Percentiles rank a stretch among this genome's conserved stretches.
These are phyloP conservation scores for Bjerkandera adusta DNA, from an alignment of 1,284 basidiomycete species.

Conservation along the genomic window DNA sequence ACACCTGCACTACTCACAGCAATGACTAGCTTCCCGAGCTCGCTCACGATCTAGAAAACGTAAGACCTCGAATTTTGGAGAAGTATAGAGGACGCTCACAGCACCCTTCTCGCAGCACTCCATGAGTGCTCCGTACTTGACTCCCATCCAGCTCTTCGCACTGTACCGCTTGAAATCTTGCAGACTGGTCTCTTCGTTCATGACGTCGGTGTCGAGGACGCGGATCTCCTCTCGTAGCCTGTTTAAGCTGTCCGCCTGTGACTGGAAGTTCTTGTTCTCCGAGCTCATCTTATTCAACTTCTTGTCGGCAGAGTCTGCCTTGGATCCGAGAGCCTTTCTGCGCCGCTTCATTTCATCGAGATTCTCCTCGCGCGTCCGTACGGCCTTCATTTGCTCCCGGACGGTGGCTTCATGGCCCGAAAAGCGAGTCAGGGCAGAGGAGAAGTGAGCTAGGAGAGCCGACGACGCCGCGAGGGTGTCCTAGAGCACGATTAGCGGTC, in stretches of 20 bases:
- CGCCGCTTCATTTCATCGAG: slow-evolving; percentile 77
- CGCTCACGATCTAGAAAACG: slow-evolving; percentile 67
- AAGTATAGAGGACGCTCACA: slow-evolving; percentile 35
- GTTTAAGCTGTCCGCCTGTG: slow-evolving; percentile 78
- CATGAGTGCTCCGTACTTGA: slow-evolving; percentile 87
- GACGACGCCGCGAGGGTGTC: slow-evolving; percentile 78
- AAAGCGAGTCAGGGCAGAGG: slow-evolving; percentile 69
- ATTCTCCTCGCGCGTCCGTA: slow-evolving; percentile 83
- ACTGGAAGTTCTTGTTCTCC: slow-evolving; percentile 83
- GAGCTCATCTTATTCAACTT: slow-evolving; percentile 90
- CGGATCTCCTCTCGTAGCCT: slow-evolving; percentile 79
- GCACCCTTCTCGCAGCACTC: slow-evolving; percentile 86
- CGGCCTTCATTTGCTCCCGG: slow-evolving; percentile 73
- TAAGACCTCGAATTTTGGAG: slow-evolving; percentile 10
- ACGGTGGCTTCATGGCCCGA: slow-evolving; percentile 74
- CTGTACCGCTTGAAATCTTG: slow-evolving; percentile 84
- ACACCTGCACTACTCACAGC: slow-evolving; percentile 40
- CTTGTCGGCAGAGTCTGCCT: slow-evolving; percentile 87
- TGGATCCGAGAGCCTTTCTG: slow-evolving; percentile 63
- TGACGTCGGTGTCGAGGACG: slow-evolving; percentile 78
- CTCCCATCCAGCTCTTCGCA: slow-evolving; percentile 70
- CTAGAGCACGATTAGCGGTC: slow-evolving; percentile 33
- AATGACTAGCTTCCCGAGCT: slow-evolving; percentile 78
- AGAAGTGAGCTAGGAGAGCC: slow-evolving; percentile 68
- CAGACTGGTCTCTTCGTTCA: slow-evolving; percentile 79